Evolutionary conservation across 805 yeast genomes (phyloP), one percentile per base, ranked within the genome.

Genomic region (Ogataea corticis): DNA sequence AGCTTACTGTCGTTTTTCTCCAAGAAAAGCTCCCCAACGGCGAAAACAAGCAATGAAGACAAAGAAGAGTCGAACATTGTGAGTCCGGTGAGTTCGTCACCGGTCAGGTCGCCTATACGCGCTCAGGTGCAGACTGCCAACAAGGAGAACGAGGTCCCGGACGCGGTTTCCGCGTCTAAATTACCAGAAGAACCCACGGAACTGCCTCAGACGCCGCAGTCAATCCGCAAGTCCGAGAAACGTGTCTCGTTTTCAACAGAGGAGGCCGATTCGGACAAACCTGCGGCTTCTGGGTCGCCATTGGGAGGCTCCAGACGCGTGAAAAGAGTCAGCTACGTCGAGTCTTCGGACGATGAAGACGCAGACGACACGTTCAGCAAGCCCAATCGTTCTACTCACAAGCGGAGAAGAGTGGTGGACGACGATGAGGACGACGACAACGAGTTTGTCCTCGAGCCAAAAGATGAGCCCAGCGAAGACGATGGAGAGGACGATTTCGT

Each of bases 1-100:
- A 59, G 65, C 5, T 48, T 66, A 41, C 50, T 66, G 45, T 62
- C 70, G 2, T 66, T 66, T 41, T 66, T 66, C 37, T 19, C 44
- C 11, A 47, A 44, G n/a, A 33, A 44, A 32, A 36, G 38, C 5
- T 12, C 45, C 9, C 6, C 38, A 10, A 16, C 16, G 4, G 31
- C 40, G 17, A 34, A 16, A 0, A 28, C 29, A 10, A 18, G 36
- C 2, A 19, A 38, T 4, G 14, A 10, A 9, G 15, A 32, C 12
- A 40, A 45, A 14, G 14, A 16, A 12, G 33, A 31, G 15, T 1
- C 48, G 4, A 28, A 13, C 14, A 38, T 37, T 18, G 49, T 56
- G 10, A 61, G 66, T 15, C 67, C 67, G 9, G 54, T 48, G 11
- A 59, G 55, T 34, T 57, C 65, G 4, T 54, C 58, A 10, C 61